phyloP scores from a whole-genome alignment of 208 protist genomes.

The Crithidia expoeki region DNA sequence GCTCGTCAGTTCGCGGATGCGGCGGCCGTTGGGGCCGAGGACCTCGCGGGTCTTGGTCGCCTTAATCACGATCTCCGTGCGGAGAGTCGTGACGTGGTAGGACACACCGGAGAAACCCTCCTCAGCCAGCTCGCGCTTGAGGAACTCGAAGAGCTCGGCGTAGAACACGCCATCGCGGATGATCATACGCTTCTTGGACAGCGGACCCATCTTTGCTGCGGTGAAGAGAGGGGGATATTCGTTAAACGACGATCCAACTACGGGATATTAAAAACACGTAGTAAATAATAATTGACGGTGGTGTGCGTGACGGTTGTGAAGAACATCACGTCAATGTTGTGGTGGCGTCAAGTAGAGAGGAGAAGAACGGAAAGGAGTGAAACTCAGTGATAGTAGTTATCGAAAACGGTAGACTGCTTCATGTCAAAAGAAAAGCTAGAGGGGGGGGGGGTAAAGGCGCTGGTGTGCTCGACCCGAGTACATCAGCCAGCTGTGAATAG shows the following conservation, averaged over 20 bases:
- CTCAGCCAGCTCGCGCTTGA: slow-evolving; percentile 97
- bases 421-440: too few relatives aligned
- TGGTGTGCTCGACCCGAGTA: too few relatives aligned
- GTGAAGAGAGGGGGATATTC: slow-evolving; percentile 8
- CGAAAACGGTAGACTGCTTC: too few relatives aligned
- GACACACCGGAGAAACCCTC: slow-evolving; percentile 98
- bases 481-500: too few relatives aligned
- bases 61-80: slow-evolving; percentile 99
- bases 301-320: not conserved
- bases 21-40: slow-evolving; percentile 97
- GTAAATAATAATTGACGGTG: not conserved
- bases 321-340: not conserved
- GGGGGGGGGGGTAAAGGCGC: too few relatives aligned
- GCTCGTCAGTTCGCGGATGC: slow-evolving; percentile 98
- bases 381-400: too few relatives aligned
- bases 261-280: not conserved
- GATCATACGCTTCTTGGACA: slow-evolving; percentile 97
- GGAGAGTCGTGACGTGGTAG: slow-evolving; percentile 94
- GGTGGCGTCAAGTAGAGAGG: not conserved
- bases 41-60: slow-evolving; percentile 97
- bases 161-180: slow-evolving; percentile 99
- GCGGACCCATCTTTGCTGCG: slow-evolving; percentile 59
- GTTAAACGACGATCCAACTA: slow-evolving; percentile 26
- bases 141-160: slow-evolving; percentile 99
- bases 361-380: not conserved